These are phyloP conservation scores for Pythium coloratum DNA, from an alignment of 352 stramenopile genomes.

Conservation along the genomic window DNA sequence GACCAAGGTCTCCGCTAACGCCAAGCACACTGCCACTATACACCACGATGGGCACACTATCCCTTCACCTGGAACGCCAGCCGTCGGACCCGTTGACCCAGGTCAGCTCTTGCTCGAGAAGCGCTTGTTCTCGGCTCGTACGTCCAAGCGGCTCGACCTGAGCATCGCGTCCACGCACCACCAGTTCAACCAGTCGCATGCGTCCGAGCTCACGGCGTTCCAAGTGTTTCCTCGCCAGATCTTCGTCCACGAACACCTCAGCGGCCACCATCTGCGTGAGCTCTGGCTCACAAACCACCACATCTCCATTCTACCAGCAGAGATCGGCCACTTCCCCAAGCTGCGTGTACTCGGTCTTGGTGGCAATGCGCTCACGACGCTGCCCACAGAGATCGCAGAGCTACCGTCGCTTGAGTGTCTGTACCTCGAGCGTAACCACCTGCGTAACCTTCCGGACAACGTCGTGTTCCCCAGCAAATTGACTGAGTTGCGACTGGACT, in stretches of 20 bases:
- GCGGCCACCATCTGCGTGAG: constrained; percentile 42
- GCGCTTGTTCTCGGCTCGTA: constrained; percentile 30
- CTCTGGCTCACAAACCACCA: constrained; percentile 73
- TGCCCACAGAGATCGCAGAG: constrained; percentile 42
- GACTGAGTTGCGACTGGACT: constrained; percentile 52
- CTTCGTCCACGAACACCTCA: constrained; percentile 32
- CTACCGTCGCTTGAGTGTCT: constrained; percentile 49
- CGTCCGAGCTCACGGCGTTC: constrained; percentile 5
- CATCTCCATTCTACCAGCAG: constrained; percentile 36
- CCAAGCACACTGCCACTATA: not conserved
- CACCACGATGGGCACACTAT: not conserved
- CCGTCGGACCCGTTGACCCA: not conserved
- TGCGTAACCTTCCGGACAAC: constrained; percentile 39
- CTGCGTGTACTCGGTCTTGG: constrained; percentile 61
- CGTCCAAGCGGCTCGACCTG: constrained; percentile 41
- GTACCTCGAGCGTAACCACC: constrained; percentile 65
- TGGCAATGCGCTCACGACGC: constrained; percentile 49
- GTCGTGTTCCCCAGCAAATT: constrained; percentile 41
- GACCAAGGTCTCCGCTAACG: not conserved
- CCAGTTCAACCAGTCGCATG: not conserved
- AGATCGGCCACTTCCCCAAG: constrained; percentile 44
- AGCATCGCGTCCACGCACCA: constrained; percentile 26
- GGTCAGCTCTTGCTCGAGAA: constrained; percentile 26
- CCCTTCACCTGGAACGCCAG: not conserved
- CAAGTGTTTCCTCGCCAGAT: constrained; percentile 49